These are phyloP conservation scores for Eucalyptus cloeziana DNA, from an alignment of 345 rosid genomes.

Conservation along the genomic window DNA sequence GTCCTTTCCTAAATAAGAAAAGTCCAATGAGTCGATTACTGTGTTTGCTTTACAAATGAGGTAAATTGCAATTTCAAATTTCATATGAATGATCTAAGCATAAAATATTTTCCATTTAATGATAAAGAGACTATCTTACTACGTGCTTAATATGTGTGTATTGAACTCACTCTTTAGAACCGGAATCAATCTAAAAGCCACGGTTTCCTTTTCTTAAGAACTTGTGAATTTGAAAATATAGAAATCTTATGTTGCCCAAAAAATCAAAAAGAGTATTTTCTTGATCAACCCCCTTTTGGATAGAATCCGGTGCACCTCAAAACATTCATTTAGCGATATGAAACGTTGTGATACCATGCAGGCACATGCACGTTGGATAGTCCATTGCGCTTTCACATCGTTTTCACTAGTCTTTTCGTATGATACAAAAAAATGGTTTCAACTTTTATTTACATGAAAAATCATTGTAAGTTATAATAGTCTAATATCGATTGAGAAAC, in stretches of 20 bases:
- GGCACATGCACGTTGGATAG: neutral
- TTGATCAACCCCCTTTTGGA: neutral
- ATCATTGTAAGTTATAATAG: neutral
- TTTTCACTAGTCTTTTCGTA: neutral
- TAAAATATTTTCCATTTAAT: neutral
- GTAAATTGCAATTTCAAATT: neutral
- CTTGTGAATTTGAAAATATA: neutral
- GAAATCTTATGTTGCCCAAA: neutral
- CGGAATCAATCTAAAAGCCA: neutral
- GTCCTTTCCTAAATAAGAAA: neutral
- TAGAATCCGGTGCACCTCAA: neutral
- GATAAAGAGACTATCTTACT: too few relatives aligned
- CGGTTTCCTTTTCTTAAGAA: too few relatives aligned
- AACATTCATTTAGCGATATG: neutral
- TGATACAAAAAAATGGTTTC: neutral
- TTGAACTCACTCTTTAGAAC: neutral
- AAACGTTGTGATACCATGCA: neutral
- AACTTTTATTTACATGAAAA: neutral
- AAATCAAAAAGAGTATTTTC: neutral
- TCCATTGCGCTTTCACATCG: neutral
- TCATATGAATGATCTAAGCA: too few relatives aligned
- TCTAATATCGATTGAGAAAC: neutral
- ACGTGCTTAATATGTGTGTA: neutral
- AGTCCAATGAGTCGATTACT: neutral
- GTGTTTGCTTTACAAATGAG: neutral